A percentile compares a stretch with the other conserved stretches of the same genome.
phyloP scores from a whole-genome alignment of 306 rosid genomes.

The Rubus parviflorus region DNA sequence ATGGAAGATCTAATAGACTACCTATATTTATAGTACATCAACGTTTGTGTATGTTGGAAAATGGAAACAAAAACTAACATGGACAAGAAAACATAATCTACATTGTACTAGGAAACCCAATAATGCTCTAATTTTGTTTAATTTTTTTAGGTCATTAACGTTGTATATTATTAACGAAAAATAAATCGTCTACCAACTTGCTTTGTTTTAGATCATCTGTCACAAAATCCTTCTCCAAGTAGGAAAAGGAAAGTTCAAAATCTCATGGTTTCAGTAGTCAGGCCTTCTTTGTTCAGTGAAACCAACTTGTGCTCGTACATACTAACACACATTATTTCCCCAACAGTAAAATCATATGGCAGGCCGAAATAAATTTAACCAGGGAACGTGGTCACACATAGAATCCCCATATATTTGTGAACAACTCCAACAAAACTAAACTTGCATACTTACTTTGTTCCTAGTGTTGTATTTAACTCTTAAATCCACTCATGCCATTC shows the following conservation, averaged over 20 bases:
- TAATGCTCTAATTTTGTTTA: too few relatives aligned
- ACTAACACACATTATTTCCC: neutral
- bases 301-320: neutral
- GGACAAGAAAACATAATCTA: too few relatives aligned
- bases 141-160: too few relatives aligned
- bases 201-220: too few relatives aligned
- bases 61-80: too few relatives aligned
- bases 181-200: too few relatives aligned
- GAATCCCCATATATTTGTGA: neutral
- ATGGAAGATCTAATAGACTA: too few relatives aligned
- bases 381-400: neutral
- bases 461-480: neutral
- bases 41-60: too few relatives aligned
- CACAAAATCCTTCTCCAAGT: too few relatives aligned
- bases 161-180: too few relatives aligned
- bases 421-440: neutral
- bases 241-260: neutral
- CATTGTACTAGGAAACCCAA: too few relatives aligned
- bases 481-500: neutral
- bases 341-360: neutral
- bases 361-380: neutral
- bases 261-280: neutral
- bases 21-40: too few relatives aligned
- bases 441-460: neutral
- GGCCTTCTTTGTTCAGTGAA: neutral